Percentiles rank a stretch among this genome's conserved stretches.
phyloP scores from a whole-genome alignment of 768 basidiomycete genomes.

The Termitomyces sp. region DNA sequence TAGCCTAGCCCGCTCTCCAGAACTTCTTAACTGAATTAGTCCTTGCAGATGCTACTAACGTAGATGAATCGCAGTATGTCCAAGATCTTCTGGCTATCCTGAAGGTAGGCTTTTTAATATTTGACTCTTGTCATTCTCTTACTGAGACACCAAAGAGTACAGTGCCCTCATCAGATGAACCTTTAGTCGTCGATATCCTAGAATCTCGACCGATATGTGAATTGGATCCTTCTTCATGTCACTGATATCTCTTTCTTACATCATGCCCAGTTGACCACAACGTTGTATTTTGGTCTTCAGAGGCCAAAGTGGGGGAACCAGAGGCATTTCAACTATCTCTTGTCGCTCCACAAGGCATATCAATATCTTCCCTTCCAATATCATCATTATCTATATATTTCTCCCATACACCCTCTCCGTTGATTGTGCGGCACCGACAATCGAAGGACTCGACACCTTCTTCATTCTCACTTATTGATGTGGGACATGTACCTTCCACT shows the following conservation, averaged over 20 bases:
- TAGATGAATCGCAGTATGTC: slow-evolving; percentile 43
- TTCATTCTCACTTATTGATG: slow-evolving; percentile 35
- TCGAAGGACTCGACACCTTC: slow-evolving; percentile 11
- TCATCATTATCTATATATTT: slow-evolving; percentile 55
- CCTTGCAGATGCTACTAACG: slow-evolving; percentile 26
- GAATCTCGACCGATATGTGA: slow-evolving; percentile 61
- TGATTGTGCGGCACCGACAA: slow-evolving; percentile 43
- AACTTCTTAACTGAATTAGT: not conserved
- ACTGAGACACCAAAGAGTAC: slow-evolving; percentile 46
- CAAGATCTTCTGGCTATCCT: slow-evolving; percentile 72
- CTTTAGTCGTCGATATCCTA: slow-evolving; percentile 55
- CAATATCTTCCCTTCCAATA: slow-evolving; percentile 57
- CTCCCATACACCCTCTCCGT: slow-evolving; percentile 35
- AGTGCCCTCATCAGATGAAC: slow-evolving; percentile 53
- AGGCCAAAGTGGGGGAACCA: slow-evolving; percentile 52
- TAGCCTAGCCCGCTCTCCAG: not conserved
- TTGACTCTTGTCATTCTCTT: not conserved
- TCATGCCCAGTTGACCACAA: slow-evolving; percentile 49
- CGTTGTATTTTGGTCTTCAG: slow-evolving; percentile 66
- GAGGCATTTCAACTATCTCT: slow-evolving; percentile 75
- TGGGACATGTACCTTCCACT: slow-evolving; percentile 33
- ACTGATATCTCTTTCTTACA: slow-evolving; percentile 3
- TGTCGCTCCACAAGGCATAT: slow-evolving; percentile 39
- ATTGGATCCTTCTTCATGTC: slow-evolving; percentile 18
- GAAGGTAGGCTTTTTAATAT: slow-evolving; percentile 37